Percentiles rank a stretch among this genome's conserved stretches.
Evolutionary conservation across 169 alveolate genomes (phyloP).

Genomic region (Theileria annulata): DNA sequence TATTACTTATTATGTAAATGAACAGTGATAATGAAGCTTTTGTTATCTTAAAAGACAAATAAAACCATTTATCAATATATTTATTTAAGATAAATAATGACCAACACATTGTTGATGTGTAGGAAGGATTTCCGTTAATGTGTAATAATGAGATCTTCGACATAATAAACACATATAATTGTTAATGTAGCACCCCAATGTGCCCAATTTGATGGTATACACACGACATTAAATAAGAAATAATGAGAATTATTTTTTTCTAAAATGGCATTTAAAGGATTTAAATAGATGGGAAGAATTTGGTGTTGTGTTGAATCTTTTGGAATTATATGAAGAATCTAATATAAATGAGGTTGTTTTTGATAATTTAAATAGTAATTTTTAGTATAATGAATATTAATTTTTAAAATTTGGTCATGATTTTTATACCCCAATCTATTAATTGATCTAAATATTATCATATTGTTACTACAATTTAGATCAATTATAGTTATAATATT

Average conservation of each 20-base stretch:
- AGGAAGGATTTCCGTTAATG: neutral
- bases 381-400: too few relatives aligned
- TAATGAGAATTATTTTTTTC: neutral
- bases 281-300: neutral
- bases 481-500: neutral
- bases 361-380: neutral
- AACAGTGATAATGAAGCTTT: neutral
- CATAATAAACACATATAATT: neutral
- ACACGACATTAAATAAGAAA: neutral
- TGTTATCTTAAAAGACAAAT: neutral
- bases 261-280: neutral
- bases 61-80: neutral
- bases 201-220: neutral
- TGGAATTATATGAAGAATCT: neutral
- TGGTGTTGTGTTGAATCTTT: neutral
- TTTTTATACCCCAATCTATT: neutral
- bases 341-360: neutral
- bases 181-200: neutral
- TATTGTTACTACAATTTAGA: neutral
- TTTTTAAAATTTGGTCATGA: neutral
- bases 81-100: neutral
- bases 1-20: neutral
- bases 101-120: neutral
- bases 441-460: neutral
- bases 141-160: neutral